phyloP scores from a whole-genome alignment of 2,329 filamentous ascomycete genomes.

The Paraconiothyrium brasiliense region DNA sequence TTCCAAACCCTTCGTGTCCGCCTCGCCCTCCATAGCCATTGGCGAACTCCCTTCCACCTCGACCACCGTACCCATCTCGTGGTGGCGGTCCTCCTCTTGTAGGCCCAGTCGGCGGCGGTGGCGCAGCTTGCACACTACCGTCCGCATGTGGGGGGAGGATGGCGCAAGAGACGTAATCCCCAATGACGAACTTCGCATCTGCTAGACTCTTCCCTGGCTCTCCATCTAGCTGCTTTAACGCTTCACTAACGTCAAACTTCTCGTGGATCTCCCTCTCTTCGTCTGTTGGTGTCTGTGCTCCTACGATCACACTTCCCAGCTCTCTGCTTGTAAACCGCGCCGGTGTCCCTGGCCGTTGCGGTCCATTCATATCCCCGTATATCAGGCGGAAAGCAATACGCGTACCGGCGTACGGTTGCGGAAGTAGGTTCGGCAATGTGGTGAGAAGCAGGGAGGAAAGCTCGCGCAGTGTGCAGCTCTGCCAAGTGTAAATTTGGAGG shows the following conservation, averaged over 20 bases:
- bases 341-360: slow-evolving; percentile 53
- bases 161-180: slow-evolving; percentile 86
- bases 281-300: slow-evolving; percentile 51
- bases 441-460: slow-evolving; percentile 79
- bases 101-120: slow-evolving; percentile 56
- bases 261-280: slow-evolving; percentile 22
- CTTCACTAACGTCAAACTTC: slow-evolving; percentile 32
- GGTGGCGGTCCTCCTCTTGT: slow-evolving; percentile 37
- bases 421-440: slow-evolving; percentile 74
- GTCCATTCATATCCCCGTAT: slow-evolving; percentile 74
- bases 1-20: slow-evolving; percentile 44
- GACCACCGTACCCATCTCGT: slow-evolving; percentile 36
- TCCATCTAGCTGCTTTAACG: slow-evolving; percentile 59
- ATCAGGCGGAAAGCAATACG: slow-evolving; percentile 88
- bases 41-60: slow-evolving; percentile 34
- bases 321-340: slow-evolving; percentile 80
- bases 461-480: slow-evolving; percentile 80
- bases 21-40: slow-evolving; percentile 47
- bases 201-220: slow-evolving; percentile 77
- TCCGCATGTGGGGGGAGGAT: slow-evolving; percentile 79
- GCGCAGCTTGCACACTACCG: slow-evolving; percentile 73
- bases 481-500: slow-evolving; percentile 87
- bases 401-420: slow-evolving; percentile 79
- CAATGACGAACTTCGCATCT: slow-evolving; percentile 84
- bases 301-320: slow-evolving; percentile 81